A percentile compares a stretch with the other conserved stretches of the same genome.
Evolutionary conservation across 768 basidiomycete species (phyloP).

Genomic region (Suillus placidus): DNA sequence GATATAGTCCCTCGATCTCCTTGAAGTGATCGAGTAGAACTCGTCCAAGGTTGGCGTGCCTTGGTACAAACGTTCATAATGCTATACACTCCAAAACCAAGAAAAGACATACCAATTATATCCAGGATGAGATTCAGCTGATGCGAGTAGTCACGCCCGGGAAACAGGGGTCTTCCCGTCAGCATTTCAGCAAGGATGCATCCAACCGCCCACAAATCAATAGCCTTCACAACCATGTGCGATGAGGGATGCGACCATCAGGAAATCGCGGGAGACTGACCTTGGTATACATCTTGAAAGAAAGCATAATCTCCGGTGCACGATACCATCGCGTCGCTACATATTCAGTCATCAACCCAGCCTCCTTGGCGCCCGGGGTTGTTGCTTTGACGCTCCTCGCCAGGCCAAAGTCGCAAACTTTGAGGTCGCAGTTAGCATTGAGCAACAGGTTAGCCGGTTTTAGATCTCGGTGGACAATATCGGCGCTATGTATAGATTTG

Average conservation of each 20-base stretch:
- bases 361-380: slow-evolving; percentile 58
- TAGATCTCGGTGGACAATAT: slow-evolving; percentile 75
- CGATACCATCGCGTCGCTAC: slow-evolving; percentile 94
- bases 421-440: slow-evolving; percentile 89
- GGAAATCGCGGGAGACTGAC: slow-evolving; percentile 33
- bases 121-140: slow-evolving; percentile 89
- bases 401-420: slow-evolving; percentile 88
- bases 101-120: slow-evolving; percentile 60
- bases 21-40: slow-evolving; percentile 86
- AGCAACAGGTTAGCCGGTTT: slow-evolving; percentile 89
- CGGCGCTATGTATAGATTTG: slow-evolving; percentile 87
- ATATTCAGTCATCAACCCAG: slow-evolving; percentile 77
- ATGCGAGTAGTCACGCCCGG: slow-evolving; percentile 85
- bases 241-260: slow-evolving; percentile 15
- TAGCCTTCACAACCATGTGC: slow-evolving; percentile 42
- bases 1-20: slow-evolving; percentile 85
- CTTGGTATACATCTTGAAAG: slow-evolving; percentile 88
- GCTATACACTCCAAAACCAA: slow-evolving; percentile 12
- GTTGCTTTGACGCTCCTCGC: slow-evolving; percentile 65
- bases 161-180: slow-evolving; percentile 81
- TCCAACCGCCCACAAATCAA: slow-evolving; percentile 76
- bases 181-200: slow-evolving; percentile 84
- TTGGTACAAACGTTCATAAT: slow-evolving; percentile 34
- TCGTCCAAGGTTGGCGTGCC: slow-evolving; percentile 88
- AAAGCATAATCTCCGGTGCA: slow-evolving; percentile 93